These are phyloP conservation scores for Dissophora ornata DNA, from an alignment of 192 early-diverging fungal genomes.

Conservation along the genomic window DNA sequence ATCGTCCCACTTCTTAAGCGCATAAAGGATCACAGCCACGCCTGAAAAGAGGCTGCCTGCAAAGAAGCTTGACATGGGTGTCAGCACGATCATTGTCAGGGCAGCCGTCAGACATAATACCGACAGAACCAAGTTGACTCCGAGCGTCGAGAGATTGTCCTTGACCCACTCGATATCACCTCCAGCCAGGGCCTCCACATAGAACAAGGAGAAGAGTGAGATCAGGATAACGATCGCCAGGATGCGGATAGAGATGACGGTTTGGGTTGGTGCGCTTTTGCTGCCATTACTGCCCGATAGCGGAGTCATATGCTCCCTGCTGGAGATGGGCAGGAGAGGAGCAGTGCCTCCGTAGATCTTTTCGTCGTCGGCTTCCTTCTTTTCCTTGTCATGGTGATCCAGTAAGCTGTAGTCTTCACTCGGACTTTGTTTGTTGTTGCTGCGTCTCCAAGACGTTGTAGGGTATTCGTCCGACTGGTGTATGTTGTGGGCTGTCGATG, in stretches of 20 bases:
- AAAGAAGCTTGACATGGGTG: conserved; percentile 52
- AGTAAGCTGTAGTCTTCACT: not conserved
- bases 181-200: conserved; percentile 51
- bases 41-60: conserved; percentile 19
- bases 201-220: conserved; percentile 48
- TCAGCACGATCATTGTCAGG: conserved; percentile 55
- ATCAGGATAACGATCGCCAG: conserved; percentile 39
- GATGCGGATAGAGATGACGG: conserved; percentile 28
- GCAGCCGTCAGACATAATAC: conserved; percentile 56
- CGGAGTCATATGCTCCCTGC: not conserved
- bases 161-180: conserved; percentile 63
- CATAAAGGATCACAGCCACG: conserved; percentile 17
- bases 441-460: conserved; percentile 8
- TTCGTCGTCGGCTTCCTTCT: not conserved
- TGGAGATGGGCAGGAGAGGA: conserved; percentile 2
- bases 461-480: conserved; percentile 1
- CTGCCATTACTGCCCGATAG: not conserved
- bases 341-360: not conserved
- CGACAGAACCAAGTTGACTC: conserved; percentile 56
- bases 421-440: not conserved
- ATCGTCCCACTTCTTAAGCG: conserved; percentile 65
- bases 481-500: not conserved
- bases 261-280: not conserved
- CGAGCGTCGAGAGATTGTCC: conserved; percentile 59
- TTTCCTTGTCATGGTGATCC: not conserved